Conservation (phyloP, 169 alveolate genomes). For the Cryptosporidium muris region DNA sequence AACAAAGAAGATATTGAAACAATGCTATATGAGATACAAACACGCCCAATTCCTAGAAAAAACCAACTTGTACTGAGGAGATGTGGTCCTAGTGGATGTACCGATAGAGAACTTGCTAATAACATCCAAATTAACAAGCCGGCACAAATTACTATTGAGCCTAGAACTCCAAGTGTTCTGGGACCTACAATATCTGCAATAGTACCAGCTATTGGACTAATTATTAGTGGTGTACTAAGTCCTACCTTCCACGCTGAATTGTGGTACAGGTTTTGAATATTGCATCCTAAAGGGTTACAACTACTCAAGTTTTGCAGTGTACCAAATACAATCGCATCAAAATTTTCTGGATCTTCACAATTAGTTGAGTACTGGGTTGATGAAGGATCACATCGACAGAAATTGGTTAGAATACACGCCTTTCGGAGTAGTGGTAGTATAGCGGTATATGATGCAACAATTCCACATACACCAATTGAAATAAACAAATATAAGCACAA, state of each 20-base stretch:
- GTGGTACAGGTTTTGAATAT: constrained; percentile 19
- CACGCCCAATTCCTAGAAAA: constrained; percentile 60
- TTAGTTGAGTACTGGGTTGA: constrained; percentile 32
- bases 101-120: constrained; percentile 17
- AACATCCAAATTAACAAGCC: constrained; percentile 47
- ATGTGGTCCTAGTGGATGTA: constrained; percentile 24
- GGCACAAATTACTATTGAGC: constrained; percentile 18
- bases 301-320: constrained; percentile 17
- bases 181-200: constrained; percentile 68
- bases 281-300: constrained; percentile 59
- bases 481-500: constrained; percentile 31
- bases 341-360: constrained; percentile 31
- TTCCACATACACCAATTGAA: constrained; percentile 65
- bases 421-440: constrained; percentile 57
- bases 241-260: constrained; percentile 66
- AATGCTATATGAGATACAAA: constrained; percentile 69
- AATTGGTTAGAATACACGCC: constrained; percentile 44
- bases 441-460: constrained; percentile 67
- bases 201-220: constrained; percentile 68
- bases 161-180: constrained; percentile 51
- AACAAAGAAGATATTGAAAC: constrained; percentile 63
- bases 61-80: constrained; percentile 53
- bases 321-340: constrained; percentile 21
- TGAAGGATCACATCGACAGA: constrained; percentile 65
- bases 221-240: constrained; percentile 35